Evolutionary conservation across 352 stramenopile species (phyloP), one percentile per base, ranked within the genome.

Genomic region (Phytophthora agathidicida): DNA sequence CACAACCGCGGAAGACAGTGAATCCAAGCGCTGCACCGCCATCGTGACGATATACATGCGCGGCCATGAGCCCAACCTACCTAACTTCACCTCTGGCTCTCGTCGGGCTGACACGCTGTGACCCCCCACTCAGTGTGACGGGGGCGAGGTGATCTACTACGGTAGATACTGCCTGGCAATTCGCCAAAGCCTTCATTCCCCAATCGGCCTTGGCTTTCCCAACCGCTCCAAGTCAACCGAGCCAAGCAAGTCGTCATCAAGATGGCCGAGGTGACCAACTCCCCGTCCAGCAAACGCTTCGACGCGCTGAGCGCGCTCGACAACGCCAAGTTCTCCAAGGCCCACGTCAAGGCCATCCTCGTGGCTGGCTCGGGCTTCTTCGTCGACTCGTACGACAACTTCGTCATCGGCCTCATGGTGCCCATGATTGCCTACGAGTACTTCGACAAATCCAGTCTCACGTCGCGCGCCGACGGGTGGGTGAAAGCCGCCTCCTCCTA

Each of bases 381-480:
- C 26, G 66, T 83, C 47, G 73, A 83, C 59, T 83, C 70, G 53
- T 83, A 80, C 58, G 73, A 83, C 54, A 83, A 83, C 60, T 83
- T 83, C 39, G 70, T 80, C 32, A 83, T 83, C 55, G 69, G 60
- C 24, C 58, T 78, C 44, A 75, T 78, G 51, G 67, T 75, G 47
- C 68, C 68, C 30, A 78, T 75, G 73, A 80, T 80, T 60, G 67
- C 73, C 20, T 83, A 77, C 52, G 73, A 80, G 46, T 80, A 83
- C 64, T 83, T 75, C 37, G 53, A 43, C 57, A 75, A 71, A 42
- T 70, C 64, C 22, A 71, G 62, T 33, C 45, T 83, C 20, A 39
- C 52, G 9, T 66, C 63, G 17, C 51, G 49, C 14, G 52, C 66
- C 26, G 72, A 78, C 45, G 68, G 71, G n/a, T 81, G 72, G 65